These are phyloP conservation scores for Botryotinia narcissicola DNA, from an alignment of 2,329 filamentous ascomycete species.

Conservation along the genomic window DNA sequence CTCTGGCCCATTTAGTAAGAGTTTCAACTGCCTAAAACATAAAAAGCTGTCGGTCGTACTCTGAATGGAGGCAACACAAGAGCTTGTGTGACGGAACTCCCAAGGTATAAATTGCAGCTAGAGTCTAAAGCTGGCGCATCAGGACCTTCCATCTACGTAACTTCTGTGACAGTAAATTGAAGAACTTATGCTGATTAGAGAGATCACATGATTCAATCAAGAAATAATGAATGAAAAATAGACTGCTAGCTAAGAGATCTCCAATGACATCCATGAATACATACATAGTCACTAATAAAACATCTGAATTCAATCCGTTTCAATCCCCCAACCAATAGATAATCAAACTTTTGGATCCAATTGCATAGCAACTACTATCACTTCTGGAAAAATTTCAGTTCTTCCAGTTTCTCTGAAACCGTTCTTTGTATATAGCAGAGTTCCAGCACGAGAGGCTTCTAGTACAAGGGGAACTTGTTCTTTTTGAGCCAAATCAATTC, in stretches of 20 bases:
- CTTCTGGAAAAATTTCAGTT: slow-evolving; percentile 3
- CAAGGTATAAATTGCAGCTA: background rate
- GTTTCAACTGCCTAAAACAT: background rate
- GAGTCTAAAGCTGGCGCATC: background rate
- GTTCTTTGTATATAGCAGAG: slow-evolving; percentile 13
- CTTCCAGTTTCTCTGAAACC: slow-evolving; percentile 6
- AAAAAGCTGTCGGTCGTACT: background rate
- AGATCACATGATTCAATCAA: background rate
- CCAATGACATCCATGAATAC: background rate
- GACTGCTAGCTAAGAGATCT: background rate
- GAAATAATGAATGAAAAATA: background rate
- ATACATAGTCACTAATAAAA: background rate
- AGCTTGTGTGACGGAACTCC: background rate
- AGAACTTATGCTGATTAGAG: background rate
- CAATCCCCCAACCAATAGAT: background rate
- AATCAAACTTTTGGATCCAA: slow-evolving; percentile 4
- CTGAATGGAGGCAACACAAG: background rate
- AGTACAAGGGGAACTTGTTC: slow-evolving; percentile 16
- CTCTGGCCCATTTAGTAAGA: background rate
- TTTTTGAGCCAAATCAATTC: slow-evolving; percentile 13
- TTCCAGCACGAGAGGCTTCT: slow-evolving; percentile 12
- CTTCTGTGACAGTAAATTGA: background rate
- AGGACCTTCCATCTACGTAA: background rate
- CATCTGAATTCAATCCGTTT: background rate
- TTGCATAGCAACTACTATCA: slow-evolving; percentile 12